phyloP scores from a whole-genome alignment of 805 yeast species.

The Wickerhamomyces rabaulensis region DNA sequence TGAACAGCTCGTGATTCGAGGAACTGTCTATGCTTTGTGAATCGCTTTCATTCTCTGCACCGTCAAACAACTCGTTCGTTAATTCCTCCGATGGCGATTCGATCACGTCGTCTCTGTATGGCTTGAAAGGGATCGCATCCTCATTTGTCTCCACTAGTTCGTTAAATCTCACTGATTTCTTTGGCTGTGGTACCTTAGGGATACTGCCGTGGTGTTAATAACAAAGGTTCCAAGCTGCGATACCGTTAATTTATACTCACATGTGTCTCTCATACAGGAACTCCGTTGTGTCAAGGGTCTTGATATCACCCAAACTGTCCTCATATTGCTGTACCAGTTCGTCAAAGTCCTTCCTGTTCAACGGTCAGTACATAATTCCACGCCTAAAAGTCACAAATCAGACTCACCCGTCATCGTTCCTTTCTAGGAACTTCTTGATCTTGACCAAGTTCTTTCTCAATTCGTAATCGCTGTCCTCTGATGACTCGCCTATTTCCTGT shows the following conservation, averaged over 20 bases:
- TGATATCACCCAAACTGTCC: constrained; percentile 6
- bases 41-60: constrained; percentile 8
- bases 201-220: not conserved
- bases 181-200: constrained; percentile 4
- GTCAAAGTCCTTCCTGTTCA: constrained; percentile 20
- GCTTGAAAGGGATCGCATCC: constrained; percentile 7
- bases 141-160: constrained; percentile 17
- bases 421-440: constrained; percentile 19
- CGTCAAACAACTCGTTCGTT: constrained; percentile 17
- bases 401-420: constrained; percentile 24
- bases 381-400: no score
- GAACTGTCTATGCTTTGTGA: constrained; percentile 10
- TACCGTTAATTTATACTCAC: no score
- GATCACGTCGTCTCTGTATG: constrained; percentile 17
- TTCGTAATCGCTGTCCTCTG: constrained; percentile 19
- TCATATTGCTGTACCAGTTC: constrained; percentile 21
- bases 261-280: constrained; percentile 14
- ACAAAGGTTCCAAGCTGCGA: no score
- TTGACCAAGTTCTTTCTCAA: constrained; percentile 18
- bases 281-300: constrained; percentile 13
- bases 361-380: no score
- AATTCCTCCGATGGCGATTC: constrained; percentile 6
- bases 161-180: constrained; percentile 25
- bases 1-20: constrained; percentile 32
- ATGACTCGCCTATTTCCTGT: constrained; percentile 8